These are phyloP conservation scores for Phytophthora macrochlamydospora DNA, from an alignment of 352 stramenopile species.

Conservation along the genomic window DNA sequence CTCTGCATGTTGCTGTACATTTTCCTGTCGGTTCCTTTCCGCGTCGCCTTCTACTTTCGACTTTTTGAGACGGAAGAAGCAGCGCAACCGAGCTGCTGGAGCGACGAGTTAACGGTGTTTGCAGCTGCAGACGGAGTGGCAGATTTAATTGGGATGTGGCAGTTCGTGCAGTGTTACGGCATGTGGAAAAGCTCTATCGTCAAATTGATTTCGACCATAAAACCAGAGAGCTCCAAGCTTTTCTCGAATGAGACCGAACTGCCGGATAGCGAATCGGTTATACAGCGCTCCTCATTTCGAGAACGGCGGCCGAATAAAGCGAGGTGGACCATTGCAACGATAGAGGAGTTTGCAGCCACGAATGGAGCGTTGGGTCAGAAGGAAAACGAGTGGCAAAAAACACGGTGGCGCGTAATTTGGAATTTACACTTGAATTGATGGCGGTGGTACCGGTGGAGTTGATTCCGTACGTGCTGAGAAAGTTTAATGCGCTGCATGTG, in stretches of 20 bases:
- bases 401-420: constrained; percentile 17
- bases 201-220: constrained; percentile 40
- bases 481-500: constrained; percentile 62
- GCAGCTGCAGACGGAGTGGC: constrained; percentile 40
- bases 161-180: constrained; percentile 50
- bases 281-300: constrained; percentile 3
- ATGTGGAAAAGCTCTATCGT: constrained; percentile 41
- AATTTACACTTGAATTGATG: constrained; percentile 55
- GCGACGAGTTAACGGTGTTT: constrained; percentile 44
- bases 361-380: too few relatives aligned
- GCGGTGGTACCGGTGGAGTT: constrained; percentile 60
- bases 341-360: constrained; percentile 6
- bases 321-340: constrained; percentile 55
- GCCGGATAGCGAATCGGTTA: constrained; percentile 14
- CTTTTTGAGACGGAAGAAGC: neutral
- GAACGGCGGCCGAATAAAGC: constrained; percentile 11
- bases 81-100: constrained; percentile 29
- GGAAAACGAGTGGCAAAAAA: neutral
- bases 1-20: constrained; percentile 9
- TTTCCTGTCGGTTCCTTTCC: constrained; percentile 20
- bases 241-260: constrained; percentile 36
- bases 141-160: constrained; percentile 45
- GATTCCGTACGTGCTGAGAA: constrained; percentile 27
- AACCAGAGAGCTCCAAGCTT: constrained; percentile 50
- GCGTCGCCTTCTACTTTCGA: constrained; percentile 18